These are phyloP conservation scores for Talaromyces funiculosus DNA, from an alignment of 2,329 filamentous ascomycete species.

Conservation along the genomic window DNA sequence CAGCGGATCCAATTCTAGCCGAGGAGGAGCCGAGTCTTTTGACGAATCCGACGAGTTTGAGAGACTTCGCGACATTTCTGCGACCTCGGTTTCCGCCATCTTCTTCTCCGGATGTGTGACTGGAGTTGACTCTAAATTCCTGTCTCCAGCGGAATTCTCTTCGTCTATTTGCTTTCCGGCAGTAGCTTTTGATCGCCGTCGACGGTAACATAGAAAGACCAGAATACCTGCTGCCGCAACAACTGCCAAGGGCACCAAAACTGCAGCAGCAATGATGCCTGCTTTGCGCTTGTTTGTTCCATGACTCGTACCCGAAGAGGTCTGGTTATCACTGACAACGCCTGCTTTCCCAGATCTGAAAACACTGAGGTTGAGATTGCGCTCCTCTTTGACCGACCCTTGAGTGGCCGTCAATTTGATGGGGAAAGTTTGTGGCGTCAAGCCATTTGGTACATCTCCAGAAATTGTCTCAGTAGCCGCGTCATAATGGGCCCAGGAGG, in stretches of 20 bases:
- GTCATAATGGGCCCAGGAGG: constrained; percentile 49
- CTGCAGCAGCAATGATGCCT: constrained; percentile 33
- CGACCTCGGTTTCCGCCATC: constrained; percentile 1
- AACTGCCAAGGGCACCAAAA: constrained; percentile 31
- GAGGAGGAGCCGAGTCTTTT: constrained; percentile 25
- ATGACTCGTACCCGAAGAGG: constrained; percentile 15
- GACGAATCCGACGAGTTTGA: constrained; percentile 20
- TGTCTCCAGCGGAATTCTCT: not conserved
- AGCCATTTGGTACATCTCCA: constrained; percentile 45
- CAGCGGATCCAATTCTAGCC: constrained; percentile 30
- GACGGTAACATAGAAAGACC: constrained; percentile 32
- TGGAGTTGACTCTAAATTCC: not conserved
- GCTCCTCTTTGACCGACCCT: constrained; percentile 35
- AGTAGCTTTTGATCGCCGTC: constrained; percentile 21
- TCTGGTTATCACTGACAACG: constrained; percentile 18
- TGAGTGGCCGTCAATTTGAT: constrained; percentile 42
- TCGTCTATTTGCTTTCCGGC: constrained; percentile 20
- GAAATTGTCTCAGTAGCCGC: constrained; percentile 38
- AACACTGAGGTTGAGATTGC: constrained; percentile 40
- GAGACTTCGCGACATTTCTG: constrained; percentile 17
- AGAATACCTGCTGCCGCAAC: constrained; percentile 25
- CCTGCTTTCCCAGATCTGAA: constrained; percentile 19
- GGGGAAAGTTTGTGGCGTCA: constrained; percentile 34
- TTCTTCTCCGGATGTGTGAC: constrained; percentile 1
- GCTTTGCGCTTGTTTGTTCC: constrained; percentile 27